Conservation (phyloP, 1,284 basidiomycete species). For the Termitomyces sp. region DNA sequence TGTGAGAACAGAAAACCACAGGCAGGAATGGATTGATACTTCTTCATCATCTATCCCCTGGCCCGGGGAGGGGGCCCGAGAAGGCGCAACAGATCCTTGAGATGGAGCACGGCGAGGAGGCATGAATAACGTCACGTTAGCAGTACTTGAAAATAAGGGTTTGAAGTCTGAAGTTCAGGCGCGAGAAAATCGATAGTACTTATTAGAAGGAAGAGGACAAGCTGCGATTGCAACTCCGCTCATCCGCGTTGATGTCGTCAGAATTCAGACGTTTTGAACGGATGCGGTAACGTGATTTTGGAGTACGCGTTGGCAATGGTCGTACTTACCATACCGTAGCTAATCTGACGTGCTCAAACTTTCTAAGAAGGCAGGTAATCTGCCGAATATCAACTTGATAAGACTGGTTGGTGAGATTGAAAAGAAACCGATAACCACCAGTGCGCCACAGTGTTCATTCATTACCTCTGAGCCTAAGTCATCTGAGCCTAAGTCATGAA, state of each 20-base stretch:
- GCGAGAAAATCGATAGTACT: no score
- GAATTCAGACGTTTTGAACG: no score
- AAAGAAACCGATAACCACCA: not conserved
- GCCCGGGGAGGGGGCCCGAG: constrained; percentile 32
- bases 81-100: constrained; percentile 34
- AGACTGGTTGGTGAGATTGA: not conserved
- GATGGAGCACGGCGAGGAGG: constrained; percentile 46
- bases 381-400: no score
- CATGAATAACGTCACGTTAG: constrained; percentile 26
- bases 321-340: no score
- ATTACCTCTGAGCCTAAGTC: no score
- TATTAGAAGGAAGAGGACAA: not conserved
- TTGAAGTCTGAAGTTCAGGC: not conserved
- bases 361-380: no score
- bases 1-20: not conserved
- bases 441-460: not conserved
- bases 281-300: not conserved
- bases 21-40: constrained; percentile 28
- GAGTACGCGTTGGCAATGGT: not conserved
- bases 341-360: no score
- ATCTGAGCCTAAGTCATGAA: not conserved
- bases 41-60: constrained; percentile 32
- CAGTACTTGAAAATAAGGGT: not conserved
- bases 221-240: constrained; percentile 1
- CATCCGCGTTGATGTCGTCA: not conserved